These are phyloP conservation scores for Phytophthora capsici DNA, from an alignment of 352 stramenopile genomes.

Conservation along the genomic window DNA sequence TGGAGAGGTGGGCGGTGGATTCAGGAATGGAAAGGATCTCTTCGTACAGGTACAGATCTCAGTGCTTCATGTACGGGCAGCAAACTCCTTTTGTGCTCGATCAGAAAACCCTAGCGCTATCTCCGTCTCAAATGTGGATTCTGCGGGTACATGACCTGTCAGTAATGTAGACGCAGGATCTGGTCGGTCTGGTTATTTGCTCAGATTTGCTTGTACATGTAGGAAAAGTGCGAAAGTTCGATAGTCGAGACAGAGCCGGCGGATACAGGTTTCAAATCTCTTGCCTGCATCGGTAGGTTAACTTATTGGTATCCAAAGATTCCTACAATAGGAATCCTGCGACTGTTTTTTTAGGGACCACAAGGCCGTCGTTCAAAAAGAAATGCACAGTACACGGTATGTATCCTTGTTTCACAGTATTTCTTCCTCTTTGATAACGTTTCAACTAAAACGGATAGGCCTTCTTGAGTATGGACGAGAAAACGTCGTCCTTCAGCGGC, in stretches of 20 bases:
- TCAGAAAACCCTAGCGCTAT: constrained; percentile 9
- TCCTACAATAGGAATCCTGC: not conserved
- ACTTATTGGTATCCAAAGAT: constrained; percentile 4
- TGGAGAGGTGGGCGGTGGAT: not conserved
- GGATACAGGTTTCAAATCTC: constrained; percentile 7
- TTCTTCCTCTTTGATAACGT: not conserved
- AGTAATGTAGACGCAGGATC: constrained; percentile 10
- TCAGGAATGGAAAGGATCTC: constrained; percentile 7
- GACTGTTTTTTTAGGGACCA: no score
- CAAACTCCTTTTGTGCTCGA: constrained; percentile 8
- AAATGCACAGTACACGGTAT: no score
- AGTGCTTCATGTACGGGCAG: constrained; percentile 6
- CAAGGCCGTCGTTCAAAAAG: no score
- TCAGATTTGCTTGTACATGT: not conserved
- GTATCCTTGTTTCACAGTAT: no score
- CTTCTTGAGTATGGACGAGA: not conserved
- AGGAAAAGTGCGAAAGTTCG: not conserved
- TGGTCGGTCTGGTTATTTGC: constrained; percentile 22
- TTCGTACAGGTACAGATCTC: not conserved
- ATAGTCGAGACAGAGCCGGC: constrained; percentile 20
- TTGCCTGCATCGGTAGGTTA: not conserved
- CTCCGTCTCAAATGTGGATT: constrained; percentile 6
- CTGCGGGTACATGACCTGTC: not conserved
- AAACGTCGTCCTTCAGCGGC: not conserved
- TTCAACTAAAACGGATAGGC: constrained; percentile 6